Conservation (phyloP, 176 grass and related monocot species). For the Alopecurus myosuroides region DNA sequence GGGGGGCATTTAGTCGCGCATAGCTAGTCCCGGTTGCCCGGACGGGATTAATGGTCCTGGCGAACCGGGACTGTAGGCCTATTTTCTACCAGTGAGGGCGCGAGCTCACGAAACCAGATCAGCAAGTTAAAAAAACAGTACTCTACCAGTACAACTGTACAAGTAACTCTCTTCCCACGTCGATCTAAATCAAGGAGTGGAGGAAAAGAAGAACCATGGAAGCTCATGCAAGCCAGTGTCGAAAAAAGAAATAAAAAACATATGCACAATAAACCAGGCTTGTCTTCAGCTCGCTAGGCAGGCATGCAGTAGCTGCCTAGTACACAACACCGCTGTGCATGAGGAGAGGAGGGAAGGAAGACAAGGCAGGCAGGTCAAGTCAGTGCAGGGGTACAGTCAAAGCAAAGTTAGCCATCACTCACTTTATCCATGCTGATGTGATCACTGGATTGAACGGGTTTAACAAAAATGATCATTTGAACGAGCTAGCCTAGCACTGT, state of each 20-base stretch:
- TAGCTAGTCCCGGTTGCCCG: too few relatives aligned
- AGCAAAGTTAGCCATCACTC: not conserved
- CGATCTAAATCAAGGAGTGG: not conserved
- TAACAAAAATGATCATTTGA: too few relatives aligned
- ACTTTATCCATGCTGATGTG: not conserved
- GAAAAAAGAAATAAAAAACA: too few relatives aligned
- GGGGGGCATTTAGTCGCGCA: too few relatives aligned
- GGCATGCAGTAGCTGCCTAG: not conserved
- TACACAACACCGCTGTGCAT: not conserved
- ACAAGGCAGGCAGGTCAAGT: not conserved
- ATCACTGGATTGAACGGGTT: too few relatives aligned
- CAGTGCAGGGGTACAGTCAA: constrained; percentile 32
- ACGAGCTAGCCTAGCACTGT: too few relatives aligned
- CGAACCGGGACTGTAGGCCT: too few relatives aligned
- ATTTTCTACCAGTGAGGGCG: too few relatives aligned
- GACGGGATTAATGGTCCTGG: too few relatives aligned
- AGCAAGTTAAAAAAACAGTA: not conserved
- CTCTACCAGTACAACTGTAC: not conserved
- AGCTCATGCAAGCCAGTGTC: too few relatives aligned
- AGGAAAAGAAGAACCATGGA: not conserved
- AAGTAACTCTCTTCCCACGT: not conserved
- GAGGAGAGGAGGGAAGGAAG: not conserved
- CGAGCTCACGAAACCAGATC: not conserved
- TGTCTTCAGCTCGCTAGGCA: not conserved
- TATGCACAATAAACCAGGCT: not conserved